Evolutionary conservation across 805 yeast species (phyloP), one percentile per base, ranked within the genome.

Genomic region (Candida cerambycidarum): DNA sequence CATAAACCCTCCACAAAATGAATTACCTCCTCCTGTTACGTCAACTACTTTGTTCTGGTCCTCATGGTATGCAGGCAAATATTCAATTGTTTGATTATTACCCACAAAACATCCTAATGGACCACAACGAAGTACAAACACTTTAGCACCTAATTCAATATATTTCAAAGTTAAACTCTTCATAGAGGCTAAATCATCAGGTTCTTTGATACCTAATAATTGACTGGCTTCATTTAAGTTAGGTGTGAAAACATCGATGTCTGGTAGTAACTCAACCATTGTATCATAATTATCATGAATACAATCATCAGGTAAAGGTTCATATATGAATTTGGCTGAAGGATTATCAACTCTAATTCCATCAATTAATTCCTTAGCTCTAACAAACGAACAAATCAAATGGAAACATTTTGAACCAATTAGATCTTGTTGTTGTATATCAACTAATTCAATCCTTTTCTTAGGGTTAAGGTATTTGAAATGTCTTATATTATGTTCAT

Each of bases 261-360:
- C 47, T 8, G 62, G 56, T 13, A 84, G 57, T 6, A 76, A 64
- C 1, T 55, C 55, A 0, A 61, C 55, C 29, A 79, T 60, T 3
- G 24, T 35, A 1, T 25, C 39, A 18, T 52, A 52, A 44, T 78
- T 71, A 25, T 72, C 82, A 1, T 80, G 75, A 0, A 55, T 59
- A 58, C 96, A 87, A 15, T 76, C 76, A 45, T 81, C 85, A 1
- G 97, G 97, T 6, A 85, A 76, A 0, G 97, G 97, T 61, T 90
- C 98, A 82, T 89, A 92, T 0, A 85, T 75, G 42, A 79, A 69
- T 2, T 68, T 52, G n/a, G 80, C 78, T 1, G 25, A 11, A 16
- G 41, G 44, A 13, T 42, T 53, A 31, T 44, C 56, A 14, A 54
- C 37, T 33, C 73, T 45, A 28, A 69, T 53, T 9, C 62, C 59